Evolutionary conservation across 2,329 filamentous ascomycete genomes (phyloP).

Genomic region (Pseudonectria buxi): DNA sequence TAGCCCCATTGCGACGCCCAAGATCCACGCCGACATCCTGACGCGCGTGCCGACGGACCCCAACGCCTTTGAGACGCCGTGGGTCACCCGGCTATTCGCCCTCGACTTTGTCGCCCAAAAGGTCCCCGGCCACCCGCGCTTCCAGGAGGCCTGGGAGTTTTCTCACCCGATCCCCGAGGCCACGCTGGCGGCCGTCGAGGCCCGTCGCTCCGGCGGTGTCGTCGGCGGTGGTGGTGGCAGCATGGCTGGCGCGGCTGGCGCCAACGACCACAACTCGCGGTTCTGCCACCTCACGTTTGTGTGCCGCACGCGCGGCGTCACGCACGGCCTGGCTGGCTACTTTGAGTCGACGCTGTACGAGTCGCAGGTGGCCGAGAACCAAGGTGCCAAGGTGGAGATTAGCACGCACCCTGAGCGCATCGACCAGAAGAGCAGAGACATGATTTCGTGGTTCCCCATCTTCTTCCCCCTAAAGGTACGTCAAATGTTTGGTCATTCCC

Average conservation of each 20-base stretch:
- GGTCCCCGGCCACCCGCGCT: slow-evolving; percentile 51
- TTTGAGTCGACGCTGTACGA: slow-evolving; percentile 94
- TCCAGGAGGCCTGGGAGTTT: slow-evolving; percentile 77
- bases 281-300: slow-evolving; percentile 72
- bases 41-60: slow-evolving; percentile 54
- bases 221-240: slow-evolving; percentile 63
- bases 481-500: no score
- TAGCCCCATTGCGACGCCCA: slow-evolving; percentile 84
- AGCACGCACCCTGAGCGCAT: slow-evolving; percentile 91
- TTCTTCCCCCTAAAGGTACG: slow-evolving; percentile 89
- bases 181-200: slow-evolving; percentile 48
- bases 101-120: slow-evolving; percentile 74
- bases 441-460: slow-evolving; percentile 99
- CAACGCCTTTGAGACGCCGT: slow-evolving; percentile 80
- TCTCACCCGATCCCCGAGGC: slow-evolving; percentile 61
- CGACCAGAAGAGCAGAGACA: slow-evolving; percentile 86
- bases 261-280: slow-evolving; percentile 88
- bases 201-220: slow-evolving; percentile 56
- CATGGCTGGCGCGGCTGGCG: slow-evolving; percentile 68
- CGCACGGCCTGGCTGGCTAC: slow-evolving; percentile 88
- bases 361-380: slow-evolving; percentile 33
- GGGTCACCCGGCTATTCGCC: slow-evolving; percentile 87
- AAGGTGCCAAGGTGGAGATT: slow-evolving; percentile 62
- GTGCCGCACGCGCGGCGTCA: slow-evolving; percentile 69
- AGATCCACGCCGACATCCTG: slow-evolving; percentile 74